phyloP scores from a whole-genome alignment of 140 eudicot species.

The Erigeron philadelphicus region DNA sequence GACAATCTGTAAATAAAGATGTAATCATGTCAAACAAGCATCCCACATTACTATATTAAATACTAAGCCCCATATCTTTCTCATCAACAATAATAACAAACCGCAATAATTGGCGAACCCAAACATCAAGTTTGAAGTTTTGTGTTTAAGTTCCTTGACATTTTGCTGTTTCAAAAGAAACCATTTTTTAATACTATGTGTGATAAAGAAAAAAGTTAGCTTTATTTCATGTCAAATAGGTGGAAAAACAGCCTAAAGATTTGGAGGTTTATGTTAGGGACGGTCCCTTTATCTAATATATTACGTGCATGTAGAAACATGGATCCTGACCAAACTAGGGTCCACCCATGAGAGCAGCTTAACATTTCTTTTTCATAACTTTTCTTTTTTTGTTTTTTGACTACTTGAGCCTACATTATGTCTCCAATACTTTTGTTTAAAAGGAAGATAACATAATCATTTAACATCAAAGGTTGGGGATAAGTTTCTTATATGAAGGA shows the following conservation, averaged over 20 bases:
- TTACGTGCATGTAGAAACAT: conserved; percentile 24
- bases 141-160: conserved; percentile 4
- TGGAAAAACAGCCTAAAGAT: conserved; percentile 22
- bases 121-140: conserved; percentile 18
- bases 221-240: conserved; percentile 38
- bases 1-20: not conserved
- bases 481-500: conserved; percentile 4
- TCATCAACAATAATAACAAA: conserved; percentile 19
- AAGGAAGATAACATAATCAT: conserved; percentile 24
- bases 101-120: conserved; percentile 23
- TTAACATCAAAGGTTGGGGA: conserved; percentile 25
- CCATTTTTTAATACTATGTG: not conserved
- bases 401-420: conserved; percentile 36
- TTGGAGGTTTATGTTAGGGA: conserved; percentile 36
- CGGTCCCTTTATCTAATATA: conserved; percentile 20
- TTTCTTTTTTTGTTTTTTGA: conserved; percentile 24
- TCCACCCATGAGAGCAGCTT: conserved; percentile 41
- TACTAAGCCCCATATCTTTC: not conserved
- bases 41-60: not conserved
- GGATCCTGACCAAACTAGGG: conserved; percentile 32
- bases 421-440: conserved; percentile 30
- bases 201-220: conserved; percentile 24
- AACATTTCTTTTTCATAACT: conserved; percentile 25
- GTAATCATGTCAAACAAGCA: not conserved
- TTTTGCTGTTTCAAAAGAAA: conserved; percentile 7